Evolutionary conservation across 2,329 filamentous ascomycete genomes (phyloP), one percentile per base, ranked within the genome.

Genomic region (Dothistroma septosporum): DNA sequence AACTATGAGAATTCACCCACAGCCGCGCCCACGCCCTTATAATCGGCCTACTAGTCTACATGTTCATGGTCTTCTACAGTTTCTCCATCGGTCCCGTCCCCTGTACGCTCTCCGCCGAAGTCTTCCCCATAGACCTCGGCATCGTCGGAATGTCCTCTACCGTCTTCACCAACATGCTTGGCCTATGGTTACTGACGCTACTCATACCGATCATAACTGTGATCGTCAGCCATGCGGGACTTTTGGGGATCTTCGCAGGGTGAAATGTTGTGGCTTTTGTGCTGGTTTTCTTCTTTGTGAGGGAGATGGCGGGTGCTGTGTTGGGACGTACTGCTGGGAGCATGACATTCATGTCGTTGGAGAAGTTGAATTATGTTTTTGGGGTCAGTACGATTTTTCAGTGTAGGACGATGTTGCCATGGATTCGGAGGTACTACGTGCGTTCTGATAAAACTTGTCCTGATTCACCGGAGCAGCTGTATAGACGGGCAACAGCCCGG

Each of bases 51-150:
- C 85, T 85, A 65, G 74, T 84, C 6, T 85, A 83, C 68, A 72
- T 85, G 0, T 85, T 83, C 63, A 79, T 78, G 50, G 59, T 66
- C 31, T 68, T 72, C 59, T 70, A 69, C 22, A 46, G 41, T 4
- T 55, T 44, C 11, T 75, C 75, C 21, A 73, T 77, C 66, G 77
- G 77, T 3, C 76, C 83, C 4, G 87, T 90, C 8, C 86, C 87
- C 0, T 89, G 87, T 69, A 83, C 85, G 0, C 88, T 89, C 73
- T 84, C 82, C 2, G 86, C 87, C 37, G 87, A 90, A 71, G 85
- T 89, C 1, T 90, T 87, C 70, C 87, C 87, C 0, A 79, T 89
- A 0, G 87, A 86, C 1, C 86, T 89, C 70, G 82, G 87, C 66
- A 64, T 69, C 68, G 81, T 89, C 12, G 87, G 87, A 57, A 90